Evolutionary conservation across 352 stramenopile species (phyloP), one percentile per base, ranked within the genome.

Genomic region (Blastocystis sp.): DNA sequence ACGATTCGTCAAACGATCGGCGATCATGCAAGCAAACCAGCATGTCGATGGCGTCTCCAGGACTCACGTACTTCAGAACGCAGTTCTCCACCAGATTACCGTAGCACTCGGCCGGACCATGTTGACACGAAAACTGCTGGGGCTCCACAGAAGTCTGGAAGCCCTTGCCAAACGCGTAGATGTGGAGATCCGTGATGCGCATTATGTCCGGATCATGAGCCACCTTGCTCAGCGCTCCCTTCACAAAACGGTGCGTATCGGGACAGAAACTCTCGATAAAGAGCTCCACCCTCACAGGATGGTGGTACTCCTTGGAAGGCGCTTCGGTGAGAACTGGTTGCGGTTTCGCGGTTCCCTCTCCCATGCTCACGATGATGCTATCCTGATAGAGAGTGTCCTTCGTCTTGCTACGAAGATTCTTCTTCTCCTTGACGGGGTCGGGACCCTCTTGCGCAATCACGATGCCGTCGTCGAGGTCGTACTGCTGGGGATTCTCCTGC

Each of bases 221-320:
- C 33, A 89, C 67, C 59, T 89, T 80, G 33, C 67, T 89, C n/a
- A 89, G 29, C 19, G 59, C 24, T n/a, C 59, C 55, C 29, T 41
- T 76, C 12, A 89, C 39, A 39, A 89, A 89, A n/a, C 62, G 41
- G 55, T 80, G 29, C 9, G 79, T 89, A 31, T 89, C 79, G 4
- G 79, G 79, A 61, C 79, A 89, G 19, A 89, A 24, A 89, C 79
- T 89, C 51, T 89, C 79, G 41, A 89, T 67, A 69, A 67, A 85
- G 50, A 85, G 33, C 19, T 85, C 74, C 37, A 85, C 74, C 41
- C 39, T 62, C 12, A 85, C 74, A 41, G 13, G 63, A 12, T n/a
- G 35, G 37, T 45, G 24, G 63, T 26, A 74, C n/a, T 33, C 24
- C 31, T 74, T 74, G 3, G 24, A 21, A 62, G 70, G 39, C 29